Conservation (phyloP, 1,284 basidiomycete species). For the Ganoderma meredithae region DNA sequence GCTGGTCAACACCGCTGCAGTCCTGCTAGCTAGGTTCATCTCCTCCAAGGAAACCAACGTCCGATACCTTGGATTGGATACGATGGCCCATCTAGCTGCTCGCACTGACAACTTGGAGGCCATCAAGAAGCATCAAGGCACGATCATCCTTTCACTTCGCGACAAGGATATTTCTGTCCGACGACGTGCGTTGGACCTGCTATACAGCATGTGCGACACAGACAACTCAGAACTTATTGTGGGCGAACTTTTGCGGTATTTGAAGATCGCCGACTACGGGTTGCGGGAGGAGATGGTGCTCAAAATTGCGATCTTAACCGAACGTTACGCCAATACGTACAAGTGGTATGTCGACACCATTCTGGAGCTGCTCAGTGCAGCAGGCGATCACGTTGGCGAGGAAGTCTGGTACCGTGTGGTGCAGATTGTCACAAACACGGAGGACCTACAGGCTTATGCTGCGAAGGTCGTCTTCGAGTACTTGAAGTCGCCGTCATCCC, state of each 20-base stretch:
- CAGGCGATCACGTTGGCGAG: constrained; percentile 98
- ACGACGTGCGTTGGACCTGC: constrained; percentile 90
- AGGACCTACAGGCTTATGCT: constrained; percentile 95
- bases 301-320: constrained; percentile 98
- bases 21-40: constrained; percentile 94
- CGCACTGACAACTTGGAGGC: constrained; percentile 89
- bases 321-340: constrained; percentile 95
- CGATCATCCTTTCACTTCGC: constrained; percentile 92
- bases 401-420: constrained; percentile 99
- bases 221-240: constrained; percentile 96
- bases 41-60: constrained; percentile 99
- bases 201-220: constrained; percentile 99
- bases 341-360: constrained; percentile 99
- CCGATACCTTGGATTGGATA: constrained; percentile 96
- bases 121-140: constrained; percentile 95
- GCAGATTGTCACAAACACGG: constrained; percentile 98
- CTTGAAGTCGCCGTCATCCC: constrained; percentile 87
- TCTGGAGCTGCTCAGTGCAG: constrained; percentile 92
- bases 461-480: constrained; percentile 94
- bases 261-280: constrained; percentile 95
- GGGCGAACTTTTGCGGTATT: constrained; percentile 91
- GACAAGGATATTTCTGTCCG: constrained; percentile 99
- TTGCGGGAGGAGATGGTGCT: constrained; percentile 98
- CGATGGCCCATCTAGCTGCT: constrained; percentile 97
- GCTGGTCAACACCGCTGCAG: constrained; percentile 89